phyloP scores from a whole-genome alignment of 352 stramenopile species.

The Pythium apleroticum region DNA sequence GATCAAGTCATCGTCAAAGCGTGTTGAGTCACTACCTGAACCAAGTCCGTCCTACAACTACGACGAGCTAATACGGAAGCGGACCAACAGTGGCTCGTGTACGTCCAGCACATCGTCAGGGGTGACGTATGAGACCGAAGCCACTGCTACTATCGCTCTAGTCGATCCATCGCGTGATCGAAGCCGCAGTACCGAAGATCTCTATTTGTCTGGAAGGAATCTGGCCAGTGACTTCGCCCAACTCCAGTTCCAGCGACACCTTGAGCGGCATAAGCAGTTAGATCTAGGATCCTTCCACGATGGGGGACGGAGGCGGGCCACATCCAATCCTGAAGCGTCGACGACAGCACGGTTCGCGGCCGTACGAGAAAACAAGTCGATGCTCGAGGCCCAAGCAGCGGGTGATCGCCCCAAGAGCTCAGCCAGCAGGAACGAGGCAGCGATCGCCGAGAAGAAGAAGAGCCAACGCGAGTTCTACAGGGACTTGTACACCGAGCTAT shows the following conservation, averaged over 20 bases:
- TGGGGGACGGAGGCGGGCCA: not conserved
- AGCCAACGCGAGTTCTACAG: slow-evolving; percentile 22
- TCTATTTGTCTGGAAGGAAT: slow-evolving; percentile 15
- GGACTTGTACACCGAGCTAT: slow-evolving; percentile 22
- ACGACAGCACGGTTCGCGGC: not conserved
- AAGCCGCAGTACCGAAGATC: slow-evolving; percentile 13
- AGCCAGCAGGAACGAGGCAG: not conserved
- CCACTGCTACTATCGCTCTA: not conserved
- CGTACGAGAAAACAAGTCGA: not conserved
- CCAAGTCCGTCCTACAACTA: slow-evolving; percentile 38
- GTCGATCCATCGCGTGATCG: not conserved
- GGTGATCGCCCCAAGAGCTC: not conserved
- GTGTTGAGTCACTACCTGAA: not conserved
- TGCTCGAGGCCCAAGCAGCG: not conserved
- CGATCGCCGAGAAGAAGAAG: not conserved
- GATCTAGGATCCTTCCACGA: not conserved
- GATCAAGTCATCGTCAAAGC: not conserved
- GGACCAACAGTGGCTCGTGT: slow-evolving; percentile 7
- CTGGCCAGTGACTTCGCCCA: slow-evolving; percentile 9
- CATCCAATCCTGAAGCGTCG: no score
- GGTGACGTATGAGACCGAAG: not conserved
- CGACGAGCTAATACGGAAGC: slow-evolving; percentile 35
- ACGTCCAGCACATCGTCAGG: slow-evolving; percentile 7
- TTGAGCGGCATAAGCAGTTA: slow-evolving; percentile 7
- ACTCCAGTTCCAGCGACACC: slow-evolving; percentile 14